Percentiles rank a stretch among this genome's conserved stretches.
These are phyloP conservation scores for Calocera viscosa DNA, from an alignment of 768 basidiomycete species.

Conservation along the genomic window DNA sequence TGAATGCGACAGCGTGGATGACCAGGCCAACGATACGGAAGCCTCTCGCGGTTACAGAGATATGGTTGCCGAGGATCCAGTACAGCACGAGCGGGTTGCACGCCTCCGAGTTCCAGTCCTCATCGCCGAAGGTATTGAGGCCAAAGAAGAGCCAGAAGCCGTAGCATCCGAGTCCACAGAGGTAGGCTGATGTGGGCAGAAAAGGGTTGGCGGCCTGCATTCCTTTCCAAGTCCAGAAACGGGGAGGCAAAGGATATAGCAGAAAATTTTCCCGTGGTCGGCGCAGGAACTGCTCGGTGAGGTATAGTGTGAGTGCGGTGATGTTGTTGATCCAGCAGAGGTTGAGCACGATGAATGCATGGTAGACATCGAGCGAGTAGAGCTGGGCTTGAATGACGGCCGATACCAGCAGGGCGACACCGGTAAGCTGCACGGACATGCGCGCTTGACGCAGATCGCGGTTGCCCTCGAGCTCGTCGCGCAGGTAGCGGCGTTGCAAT, in stretches of 20 bases:
- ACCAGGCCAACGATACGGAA: background rate
- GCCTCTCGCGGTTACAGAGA: background rate
- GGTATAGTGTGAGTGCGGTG: background rate
- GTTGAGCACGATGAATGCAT: slow-evolving; percentile 17
- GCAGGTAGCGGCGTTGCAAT: background rate
- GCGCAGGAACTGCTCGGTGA: background rate
- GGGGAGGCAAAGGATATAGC: background rate
- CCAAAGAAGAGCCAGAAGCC: background rate
- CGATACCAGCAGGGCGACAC: slow-evolving; percentile 15
- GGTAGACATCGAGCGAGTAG: slow-evolving; percentile 11
- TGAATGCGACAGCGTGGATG: background rate
- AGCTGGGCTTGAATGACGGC: slow-evolving; percentile 16
- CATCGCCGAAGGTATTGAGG: background rate
- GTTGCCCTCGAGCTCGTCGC: background rate
- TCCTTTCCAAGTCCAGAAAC: background rate
- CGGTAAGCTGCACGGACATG: background rate
- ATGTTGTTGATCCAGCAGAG: slow-evolving; percentile 18
- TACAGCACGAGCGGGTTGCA: background rate
- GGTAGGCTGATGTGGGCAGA: background rate
- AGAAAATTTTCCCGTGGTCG: background rate
- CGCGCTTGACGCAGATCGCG: background rate
- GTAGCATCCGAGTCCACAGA: background rate
- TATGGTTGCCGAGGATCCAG: background rate
- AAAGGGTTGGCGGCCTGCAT: background rate
- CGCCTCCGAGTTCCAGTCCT: background rate